Evolutionary conservation across 2,329 filamentous ascomycete species (phyloP).

Genomic region (Fusarium devonianum): DNA sequence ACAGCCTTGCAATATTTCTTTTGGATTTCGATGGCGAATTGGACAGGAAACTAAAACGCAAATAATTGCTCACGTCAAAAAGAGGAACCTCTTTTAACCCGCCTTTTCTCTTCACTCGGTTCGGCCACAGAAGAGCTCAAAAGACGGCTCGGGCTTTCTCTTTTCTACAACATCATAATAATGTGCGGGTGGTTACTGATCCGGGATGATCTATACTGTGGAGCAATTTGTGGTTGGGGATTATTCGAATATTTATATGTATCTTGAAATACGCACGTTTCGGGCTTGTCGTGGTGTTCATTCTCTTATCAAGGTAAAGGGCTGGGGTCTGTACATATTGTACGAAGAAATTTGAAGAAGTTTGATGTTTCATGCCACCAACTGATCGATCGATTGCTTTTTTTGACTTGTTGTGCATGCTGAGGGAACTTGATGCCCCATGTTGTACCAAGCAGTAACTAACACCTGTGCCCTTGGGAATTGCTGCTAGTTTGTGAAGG

Average conservation of each 20-base stretch:
- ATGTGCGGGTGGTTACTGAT: constrained; percentile 29
- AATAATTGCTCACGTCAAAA: constrained; percentile 28
- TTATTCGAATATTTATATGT: constrained; percentile 12
- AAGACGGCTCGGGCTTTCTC: constrained; percentile 10
- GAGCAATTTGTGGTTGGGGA: constrained; percentile 22
- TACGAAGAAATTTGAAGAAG: constrained; percentile 39
- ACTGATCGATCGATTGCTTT: too few species aligned
- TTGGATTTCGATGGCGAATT: constrained; percentile 33
- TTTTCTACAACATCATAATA: constrained; percentile 39
- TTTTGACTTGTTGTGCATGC: too few species aligned
- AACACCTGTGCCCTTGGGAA: too few species aligned
- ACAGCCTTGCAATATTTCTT: constrained; percentile 25
- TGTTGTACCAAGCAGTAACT: too few species aligned
- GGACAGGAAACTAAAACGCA: constrained; percentile 37
- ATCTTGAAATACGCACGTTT: constrained; percentile 14
- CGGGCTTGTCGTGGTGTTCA: constrained; percentile 29
- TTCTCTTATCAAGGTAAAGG: constrained; percentile 29
- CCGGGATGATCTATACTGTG: constrained; percentile 15
- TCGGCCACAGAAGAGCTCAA: constrained; percentile 6
- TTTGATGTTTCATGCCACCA: constrained; percentile 12
- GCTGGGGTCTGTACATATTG: constrained; percentile 33
- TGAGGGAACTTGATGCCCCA: too few species aligned
- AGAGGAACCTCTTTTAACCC: constrained; percentile 7
- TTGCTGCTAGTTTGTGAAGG: too few species aligned
- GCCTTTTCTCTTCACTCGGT: constrained; percentile 22